Evolutionary conservation across 352 stramenopile genomes (phyloP), one percentile per base, ranked within the genome.

Genomic region (Globisporangium alternatum): DNA sequence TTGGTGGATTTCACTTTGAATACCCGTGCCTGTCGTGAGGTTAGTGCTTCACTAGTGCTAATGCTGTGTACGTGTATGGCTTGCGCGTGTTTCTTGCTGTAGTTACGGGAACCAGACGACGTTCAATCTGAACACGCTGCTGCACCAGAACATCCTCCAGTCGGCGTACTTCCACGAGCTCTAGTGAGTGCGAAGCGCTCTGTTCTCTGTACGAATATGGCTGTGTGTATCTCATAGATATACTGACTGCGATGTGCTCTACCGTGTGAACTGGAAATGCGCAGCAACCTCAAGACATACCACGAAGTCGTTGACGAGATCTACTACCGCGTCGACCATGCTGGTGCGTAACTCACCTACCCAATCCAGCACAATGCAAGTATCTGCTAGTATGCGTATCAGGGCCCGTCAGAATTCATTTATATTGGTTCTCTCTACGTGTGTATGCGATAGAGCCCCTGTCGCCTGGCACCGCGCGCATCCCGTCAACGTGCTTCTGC

Each of bases 101-200:
- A 94, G 86, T 55, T 81, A 93, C 58, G 91, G 91, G 49, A 97
- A 95, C 68, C 70, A 90, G 56, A 86, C 78, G 53, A 98, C 89
- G 63, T 99, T 98, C 78, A 98, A 99, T 65, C 76, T 99, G 15
- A 98, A 99, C 80, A 96, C 89, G 43, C 82, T 99, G 67, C 78
- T 99, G 44, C 83, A 98, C 56, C 86, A 98, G 57, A 98, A 97
- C 68, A 98, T 98, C 55, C 77, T 98, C 54, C 82, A 97, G 62
- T 98, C 89, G 56, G 80, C 88, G 13, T 99, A 99, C 70, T 99
- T 99, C 72, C 85, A 92, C 61, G 91, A 96, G 52, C 90, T 98
- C 21, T 98, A 91, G 80, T 89, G 70, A 59, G 80, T 75, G 28
- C 17, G 37, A 45, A 47, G 12, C 19, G 17, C 9, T 21, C 8